phyloP scores from a whole-genome alignment of 2,329 filamentous ascomycete genomes.

The Diaporthe vexans region DNA sequence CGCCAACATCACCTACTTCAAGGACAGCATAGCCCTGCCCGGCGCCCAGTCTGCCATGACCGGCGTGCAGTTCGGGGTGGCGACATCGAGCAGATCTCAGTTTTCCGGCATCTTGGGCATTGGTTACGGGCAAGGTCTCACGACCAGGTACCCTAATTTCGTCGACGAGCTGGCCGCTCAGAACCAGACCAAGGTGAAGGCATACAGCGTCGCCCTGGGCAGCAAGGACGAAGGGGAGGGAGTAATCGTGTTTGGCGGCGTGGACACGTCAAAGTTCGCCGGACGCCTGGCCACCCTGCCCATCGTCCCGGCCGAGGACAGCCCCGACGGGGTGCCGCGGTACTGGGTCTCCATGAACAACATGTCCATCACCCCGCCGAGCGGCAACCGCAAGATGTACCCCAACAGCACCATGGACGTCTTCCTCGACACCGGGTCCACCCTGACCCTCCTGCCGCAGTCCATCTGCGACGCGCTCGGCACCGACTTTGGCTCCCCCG shows the following conservation, averaged over 20 bases:
- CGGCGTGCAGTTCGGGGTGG: conserved; percentile 76
- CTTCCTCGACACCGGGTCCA: conserved; percentile 80
- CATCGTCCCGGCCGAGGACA: conserved; percentile 67
- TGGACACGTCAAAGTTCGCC: conserved; percentile 74
- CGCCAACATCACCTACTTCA: conserved; percentile 65
- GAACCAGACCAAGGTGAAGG: conserved; percentile 70
- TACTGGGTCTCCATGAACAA: conserved; percentile 67
- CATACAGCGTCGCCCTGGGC: conserved; percentile 76
- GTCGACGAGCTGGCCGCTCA: conserved; percentile 64
- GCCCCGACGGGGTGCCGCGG: conserved; percentile 66
- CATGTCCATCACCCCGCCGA: conserved; percentile 58
- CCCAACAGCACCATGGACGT: conserved; percentile 63
- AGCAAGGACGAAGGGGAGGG: conserved; percentile 71
- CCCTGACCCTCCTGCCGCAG: conserved; percentile 75
- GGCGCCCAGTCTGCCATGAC: conserved; percentile 58
- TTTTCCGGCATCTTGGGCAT: conserved; percentile 79
- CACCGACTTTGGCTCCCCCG: conserved; percentile 60
- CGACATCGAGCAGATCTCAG: conserved; percentile 62
- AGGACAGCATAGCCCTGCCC: conserved; percentile 60
- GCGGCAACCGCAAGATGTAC: conserved; percentile 52
- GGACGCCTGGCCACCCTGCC: conserved; percentile 73
- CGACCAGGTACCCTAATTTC: conserved; percentile 64
- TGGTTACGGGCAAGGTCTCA: conserved; percentile 71
- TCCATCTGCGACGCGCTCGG: conserved; percentile 65
- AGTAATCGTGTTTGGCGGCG: conserved; percentile 77